Evolutionary conservation across 2,329 filamentous ascomycete species (phyloP).

Genomic region (Aspergillus oerlinghausenensis): DNA sequence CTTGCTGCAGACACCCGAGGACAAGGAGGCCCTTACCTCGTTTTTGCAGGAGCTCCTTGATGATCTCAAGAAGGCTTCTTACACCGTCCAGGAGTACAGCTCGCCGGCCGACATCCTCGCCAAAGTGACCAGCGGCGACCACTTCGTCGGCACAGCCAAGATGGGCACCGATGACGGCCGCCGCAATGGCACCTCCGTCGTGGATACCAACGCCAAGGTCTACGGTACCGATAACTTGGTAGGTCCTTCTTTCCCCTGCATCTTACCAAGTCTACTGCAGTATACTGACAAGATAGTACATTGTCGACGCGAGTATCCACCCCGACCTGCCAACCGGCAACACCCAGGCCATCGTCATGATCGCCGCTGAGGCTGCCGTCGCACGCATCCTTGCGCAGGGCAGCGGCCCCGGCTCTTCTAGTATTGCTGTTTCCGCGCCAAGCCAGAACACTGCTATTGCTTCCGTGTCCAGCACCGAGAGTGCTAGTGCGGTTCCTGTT

Average conservation of each 20-base stretch:
- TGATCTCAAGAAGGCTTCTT: conserved; percentile 10
- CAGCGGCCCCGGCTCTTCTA: not conserved
- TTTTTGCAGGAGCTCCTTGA: conserved; percentile 13
- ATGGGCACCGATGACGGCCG: conserved; percentile 56
- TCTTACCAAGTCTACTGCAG: no score
- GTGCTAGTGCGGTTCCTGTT: not conserved
- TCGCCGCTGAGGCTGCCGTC: conserved; percentile 57
- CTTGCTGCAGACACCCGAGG: conserved; percentile 12
- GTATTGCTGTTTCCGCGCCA: not conserved
- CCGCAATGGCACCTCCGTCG: conserved; percentile 53
- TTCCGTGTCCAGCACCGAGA: not conserved
- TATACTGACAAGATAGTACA: conserved; percentile 37
- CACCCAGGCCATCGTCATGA: conserved; percentile 60
- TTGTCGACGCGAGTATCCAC: conserved; percentile 66
- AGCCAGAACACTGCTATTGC: not conserved
- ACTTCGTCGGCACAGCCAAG: conserved; percentile 53
- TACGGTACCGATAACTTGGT: conserved; percentile 63
- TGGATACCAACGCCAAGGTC: conserved; percentile 60
- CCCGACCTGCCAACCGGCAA: conserved; percentile 65
- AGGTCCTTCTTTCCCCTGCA: not conserved
- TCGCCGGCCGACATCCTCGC: conserved; percentile 11
- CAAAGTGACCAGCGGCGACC: conserved; percentile 44
- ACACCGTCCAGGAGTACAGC: conserved; percentile 11
- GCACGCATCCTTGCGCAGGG: conserved; percentile 47
- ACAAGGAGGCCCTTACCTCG: conserved; percentile 9